Percentiles rank a stretch among this genome's conserved stretches.
Conservation (phyloP, 257 asterid species). For the Jasminum sambac region DNA sequence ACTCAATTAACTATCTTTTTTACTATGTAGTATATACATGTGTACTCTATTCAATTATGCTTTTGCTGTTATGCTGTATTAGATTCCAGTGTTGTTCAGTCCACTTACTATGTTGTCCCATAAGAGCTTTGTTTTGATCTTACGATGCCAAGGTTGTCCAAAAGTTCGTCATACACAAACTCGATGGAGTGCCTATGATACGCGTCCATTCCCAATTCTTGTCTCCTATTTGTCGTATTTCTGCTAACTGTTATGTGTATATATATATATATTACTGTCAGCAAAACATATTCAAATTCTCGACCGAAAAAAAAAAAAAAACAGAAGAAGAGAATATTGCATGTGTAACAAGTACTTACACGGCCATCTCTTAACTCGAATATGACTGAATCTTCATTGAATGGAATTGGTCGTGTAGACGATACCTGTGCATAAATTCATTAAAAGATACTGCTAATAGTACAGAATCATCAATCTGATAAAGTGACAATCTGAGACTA, state of each 20-base stretch:
- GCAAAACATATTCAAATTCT: neutral
- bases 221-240: conserved; percentile 53
- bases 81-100: neutral
- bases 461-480: neutral
- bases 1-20: neutral
- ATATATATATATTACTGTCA: neutral
- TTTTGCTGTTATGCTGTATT: neutral
- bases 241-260: conserved; percentile 60
- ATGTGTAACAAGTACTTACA: conserved; percentile 43
- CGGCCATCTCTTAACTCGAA: conserved; percentile 84
- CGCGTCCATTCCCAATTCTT: conserved; percentile 70
- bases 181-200: conserved; percentile 80
- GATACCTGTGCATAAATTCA: conserved; percentile 47
- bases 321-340: neutral
- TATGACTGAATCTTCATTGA: conserved; percentile 61
- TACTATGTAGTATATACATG: no score
- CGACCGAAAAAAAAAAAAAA: neutral
- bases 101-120: neutral
- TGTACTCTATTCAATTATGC: neutral
- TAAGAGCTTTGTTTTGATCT: neutral
- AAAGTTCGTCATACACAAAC: conserved; percentile 53
- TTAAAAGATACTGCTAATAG: neutral
- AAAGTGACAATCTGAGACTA: conserved; percentile 6
- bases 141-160: conserved; percentile 65
- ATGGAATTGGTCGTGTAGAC: conserved; percentile 67